Base-by-base conservation (phyloP, 2,329 filamentous ascomycete species). In the Penicillium oxalicum region DNA sequence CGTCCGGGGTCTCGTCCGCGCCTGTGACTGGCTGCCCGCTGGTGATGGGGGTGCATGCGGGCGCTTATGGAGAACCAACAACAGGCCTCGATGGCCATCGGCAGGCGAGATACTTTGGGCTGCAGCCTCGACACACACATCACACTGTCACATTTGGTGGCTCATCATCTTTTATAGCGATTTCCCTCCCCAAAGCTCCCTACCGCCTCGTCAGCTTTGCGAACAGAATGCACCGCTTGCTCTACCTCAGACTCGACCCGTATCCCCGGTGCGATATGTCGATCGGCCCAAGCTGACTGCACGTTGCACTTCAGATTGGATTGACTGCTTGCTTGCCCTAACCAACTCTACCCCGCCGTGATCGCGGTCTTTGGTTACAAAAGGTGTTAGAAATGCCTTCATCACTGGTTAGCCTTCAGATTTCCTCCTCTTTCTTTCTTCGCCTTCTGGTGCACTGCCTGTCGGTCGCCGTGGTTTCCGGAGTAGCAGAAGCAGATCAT, bases 361-460 rank as follows among this genome's bases (percentile, higher is more conserved):
- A 51, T 41, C 43, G 28, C 29, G 32, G 35, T 42, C 45, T 33
- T 41, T 29, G 40, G 48, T 53, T 43, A 46, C 44, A 49, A 38
- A 45, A 35, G 45, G 47, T 43, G 36, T 51, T 45, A 50, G 57
- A 48, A 45, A 60, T 60, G 58, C 46, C 36, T 58, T 26, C 48
- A 18, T 27, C 37, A n/a, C 49, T 47, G 41, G 45, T 49, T 29
- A 4, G 34, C 42, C 45, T 51, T 82, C 62, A 75, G 80, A 61
- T 75, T 75, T 55, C 72, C 71, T 54, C 80, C 80, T 41, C 77
- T 82, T 32, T 42, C 27, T 5, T 45, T 12, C 27, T 53, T 81
- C 81, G 37, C 81, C 40, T 44, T 76, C 81, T 48, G 77, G 82
- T 67, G 72, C 29, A 4, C 29, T 32, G 29, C 29, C 13, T 49